Evolutionary conservation across 2,329 filamentous ascomycete species (phyloP), one percentile per base, ranked within the genome.

Genomic region (Ophiocordyceps camponoti-floridani): DNA sequence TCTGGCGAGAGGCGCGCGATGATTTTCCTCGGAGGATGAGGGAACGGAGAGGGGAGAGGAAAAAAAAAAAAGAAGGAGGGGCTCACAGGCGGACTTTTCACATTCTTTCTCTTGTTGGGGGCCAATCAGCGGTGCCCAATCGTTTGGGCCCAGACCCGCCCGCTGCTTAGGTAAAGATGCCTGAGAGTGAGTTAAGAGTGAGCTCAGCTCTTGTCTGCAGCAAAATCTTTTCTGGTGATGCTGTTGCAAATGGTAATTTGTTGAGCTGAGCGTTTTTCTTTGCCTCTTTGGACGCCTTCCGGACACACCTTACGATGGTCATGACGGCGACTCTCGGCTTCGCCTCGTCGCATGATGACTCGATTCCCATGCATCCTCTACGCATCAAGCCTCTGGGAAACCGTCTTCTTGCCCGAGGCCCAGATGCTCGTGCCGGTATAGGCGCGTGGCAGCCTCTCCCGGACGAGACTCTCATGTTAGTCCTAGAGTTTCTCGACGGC

Each of bases 371-470:
- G 37, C 89, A 96, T 66, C 86, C 86, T 35, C 67, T 94, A 42
- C 82, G 82, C 30, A 71, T 96, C 50, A 91, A 87, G 57, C 89
- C 91, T 1, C 73, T 82, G 48, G 91, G 89, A 35, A 96, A 98
- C 65, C 79, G 80, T 52, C 79, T 72, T 43, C 73, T 89, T 40
- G 76, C 77, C 18, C 68, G 75, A 12, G 68, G 67, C 2, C 69
- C 69, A 45, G 84, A 84, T 62, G 73, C 86, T 42, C 83, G 84
- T 47, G 61, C 66, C 43, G 70, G 67, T 37, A 73, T 77, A 48
- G 88, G 87, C 14, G 56, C 57, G 5, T 82, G 94, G 57, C 71
- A 72, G 46, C 58, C 61, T 37, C 64, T 94, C 44, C 83, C 88
- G 4, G 89, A 96, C 60, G 87, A 95, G 62, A 63, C 91, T 51